Conservation (phyloP, 1,139 yeast genomes). For the Magnusiomyces tetraspermus region DNA sequence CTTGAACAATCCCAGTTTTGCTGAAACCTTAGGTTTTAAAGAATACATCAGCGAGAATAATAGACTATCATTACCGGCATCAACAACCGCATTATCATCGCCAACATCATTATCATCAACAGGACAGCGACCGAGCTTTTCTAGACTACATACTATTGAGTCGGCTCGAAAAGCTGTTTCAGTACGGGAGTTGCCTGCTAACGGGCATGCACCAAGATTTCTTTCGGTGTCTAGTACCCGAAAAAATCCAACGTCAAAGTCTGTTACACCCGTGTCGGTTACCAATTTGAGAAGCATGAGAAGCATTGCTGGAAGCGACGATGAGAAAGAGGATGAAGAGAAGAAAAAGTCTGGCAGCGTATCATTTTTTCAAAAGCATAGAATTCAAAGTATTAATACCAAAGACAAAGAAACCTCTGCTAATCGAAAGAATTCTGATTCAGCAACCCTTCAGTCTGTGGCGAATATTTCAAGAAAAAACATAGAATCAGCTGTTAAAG, state of each 20-base stretch:
- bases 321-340: not conserved
- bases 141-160: not conserved
- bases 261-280: not conserved
- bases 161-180: not conserved
- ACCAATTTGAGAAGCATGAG: not conserved
- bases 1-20: not conserved
- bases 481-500: not conserved
- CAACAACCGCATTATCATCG: not conserved
- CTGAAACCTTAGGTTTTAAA: not conserved
- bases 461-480: too few species aligned
- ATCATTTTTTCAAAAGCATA: too few species aligned
- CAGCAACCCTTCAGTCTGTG: too few species aligned
- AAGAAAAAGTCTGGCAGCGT: not conserved
- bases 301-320: not conserved
- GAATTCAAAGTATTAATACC: not conserved
- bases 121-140: not conserved
- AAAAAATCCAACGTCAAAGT: not conserved
- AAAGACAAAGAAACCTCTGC: not conserved
- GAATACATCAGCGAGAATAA: too few species aligned
- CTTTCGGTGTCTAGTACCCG: not conserved
- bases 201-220: not conserved
- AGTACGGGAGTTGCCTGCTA: not conserved
- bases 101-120: not conserved
- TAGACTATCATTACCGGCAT: too few species aligned
- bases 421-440: too few species aligned